Conservation (phyloP, 805 yeast genomes). For the Saturnispora serradocipensis region DNA sequence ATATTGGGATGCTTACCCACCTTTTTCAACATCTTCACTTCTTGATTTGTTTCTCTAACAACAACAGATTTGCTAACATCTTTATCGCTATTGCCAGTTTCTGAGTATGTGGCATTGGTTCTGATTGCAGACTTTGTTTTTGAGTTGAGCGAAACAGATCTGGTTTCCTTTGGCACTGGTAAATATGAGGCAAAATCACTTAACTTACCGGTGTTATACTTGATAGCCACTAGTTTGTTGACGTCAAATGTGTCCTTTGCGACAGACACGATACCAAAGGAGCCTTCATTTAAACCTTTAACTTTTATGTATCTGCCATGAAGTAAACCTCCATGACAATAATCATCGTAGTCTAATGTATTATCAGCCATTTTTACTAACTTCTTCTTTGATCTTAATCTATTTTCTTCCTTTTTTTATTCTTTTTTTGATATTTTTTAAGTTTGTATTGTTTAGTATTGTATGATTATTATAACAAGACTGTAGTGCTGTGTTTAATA, state of each 20-base stretch:
- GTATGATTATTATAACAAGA: neutral
- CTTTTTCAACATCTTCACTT: slow-evolving; percentile 53
- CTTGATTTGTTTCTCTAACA: slow-evolving; percentile 56
- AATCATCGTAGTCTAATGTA: slow-evolving; percentile 20
- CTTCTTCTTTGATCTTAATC: neutral
- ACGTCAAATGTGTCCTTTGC: slow-evolving; percentile 57
- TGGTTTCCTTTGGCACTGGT: slow-evolving; percentile 8
- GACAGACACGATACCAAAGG: slow-evolving; percentile 84
- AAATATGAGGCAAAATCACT: slow-evolving; percentile 29
- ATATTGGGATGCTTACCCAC: slow-evolving; percentile 48
- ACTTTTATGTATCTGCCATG: slow-evolving; percentile 58
- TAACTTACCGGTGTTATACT: slow-evolving; percentile 62
- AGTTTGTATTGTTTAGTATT: neutral
- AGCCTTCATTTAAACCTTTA: slow-evolving; percentile 79
- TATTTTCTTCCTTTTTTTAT: neutral
- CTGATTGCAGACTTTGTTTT: slow-evolving; percentile 10
- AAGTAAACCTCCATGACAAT: slow-evolving; percentile 36
- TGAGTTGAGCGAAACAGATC: slow-evolving; percentile 13
- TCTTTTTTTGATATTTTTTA: neutral
- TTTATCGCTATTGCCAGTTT: slow-evolving; percentile 9
- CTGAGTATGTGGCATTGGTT: slow-evolving; percentile 10
- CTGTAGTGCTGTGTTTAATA: neutral
- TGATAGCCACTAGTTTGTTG: slow-evolving; percentile 65
- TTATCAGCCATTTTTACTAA: neutral
- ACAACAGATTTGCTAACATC: slow-evolving; percentile 27